Percentiles rank a stretch among this genome's conserved stretches.
Evolutionary conservation across 2,329 filamentous ascomycete species (phyloP).

Genomic region (Epichloe baconii): DNA sequence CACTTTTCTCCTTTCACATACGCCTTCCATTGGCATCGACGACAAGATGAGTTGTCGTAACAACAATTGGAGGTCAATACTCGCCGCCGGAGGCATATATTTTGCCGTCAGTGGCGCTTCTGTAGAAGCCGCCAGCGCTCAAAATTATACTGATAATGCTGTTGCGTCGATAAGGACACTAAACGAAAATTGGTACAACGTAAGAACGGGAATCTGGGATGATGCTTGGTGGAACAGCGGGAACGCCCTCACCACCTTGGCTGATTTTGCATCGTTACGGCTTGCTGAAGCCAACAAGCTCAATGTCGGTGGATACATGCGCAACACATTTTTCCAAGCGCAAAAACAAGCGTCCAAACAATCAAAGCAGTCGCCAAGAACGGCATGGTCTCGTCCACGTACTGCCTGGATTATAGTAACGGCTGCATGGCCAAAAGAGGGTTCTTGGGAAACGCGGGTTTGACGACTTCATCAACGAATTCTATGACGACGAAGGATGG

Average conservation of each 20-base stretch:
- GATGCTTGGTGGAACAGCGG: conserved; percentile 62
- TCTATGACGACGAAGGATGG: conserved; percentile 51
- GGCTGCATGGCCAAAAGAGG: conserved; percentile 21
- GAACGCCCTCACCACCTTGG: conserved; percentile 50
- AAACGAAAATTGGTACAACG: conserved; percentile 47
- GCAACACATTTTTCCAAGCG: conserved; percentile 32
- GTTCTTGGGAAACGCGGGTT: conserved; percentile 21
- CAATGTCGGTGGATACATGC: conserved; percentile 26
- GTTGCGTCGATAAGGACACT: conserved; percentile 28
- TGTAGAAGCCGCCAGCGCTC: conserved; percentile 7
- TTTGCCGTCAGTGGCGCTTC: background rate
- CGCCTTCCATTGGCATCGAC: background rate
- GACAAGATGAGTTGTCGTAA: background rate
- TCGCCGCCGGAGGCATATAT: conserved; percentile 5
- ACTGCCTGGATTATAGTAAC: conserved; percentile 18
- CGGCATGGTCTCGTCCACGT: conserved; percentile 26
- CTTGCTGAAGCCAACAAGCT: conserved; percentile 21
- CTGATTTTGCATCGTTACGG: conserved; percentile 34
- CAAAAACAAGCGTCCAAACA: conserved; percentile 25
- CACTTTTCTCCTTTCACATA: background rate
- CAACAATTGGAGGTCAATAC: background rate
- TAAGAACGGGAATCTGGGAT: conserved; percentile 47
- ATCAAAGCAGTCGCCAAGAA: conserved; percentile 23
- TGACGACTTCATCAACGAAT: conserved; percentile 35
- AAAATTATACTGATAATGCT: conserved; percentile 21